Evolutionary conservation across 768 basidiomycete genomes (phyloP).

Genomic region (Aureoboletus auriporus): DNA sequence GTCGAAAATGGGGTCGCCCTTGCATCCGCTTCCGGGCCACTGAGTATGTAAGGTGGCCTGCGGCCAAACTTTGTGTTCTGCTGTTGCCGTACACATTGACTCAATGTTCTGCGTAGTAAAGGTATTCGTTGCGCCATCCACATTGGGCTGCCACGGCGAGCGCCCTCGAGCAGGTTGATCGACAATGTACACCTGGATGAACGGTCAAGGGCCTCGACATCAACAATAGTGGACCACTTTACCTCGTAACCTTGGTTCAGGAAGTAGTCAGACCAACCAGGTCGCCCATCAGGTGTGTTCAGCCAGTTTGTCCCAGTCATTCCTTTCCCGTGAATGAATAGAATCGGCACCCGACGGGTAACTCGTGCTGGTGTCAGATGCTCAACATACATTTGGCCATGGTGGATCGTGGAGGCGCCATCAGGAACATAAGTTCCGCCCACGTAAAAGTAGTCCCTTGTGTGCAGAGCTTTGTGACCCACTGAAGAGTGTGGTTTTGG

Average conservation of each 20-base stretch:
- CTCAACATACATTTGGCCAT: conserved; percentile 52
- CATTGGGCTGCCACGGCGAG: conserved; percentile 38
- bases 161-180: conserved; percentile 46
- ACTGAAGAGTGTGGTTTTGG: not conserved
- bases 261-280: conserved; percentile 58
- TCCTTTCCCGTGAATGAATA: conserved; percentile 48
- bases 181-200: conserved; percentile 38
- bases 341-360: conserved; percentile 38
- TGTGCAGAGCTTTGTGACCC: conserved; percentile 36
- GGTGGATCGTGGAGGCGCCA: conserved; percentile 35
- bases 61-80: conserved; percentile 40
- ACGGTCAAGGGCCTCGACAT: not conserved
- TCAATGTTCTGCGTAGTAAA: conserved; percentile 33
- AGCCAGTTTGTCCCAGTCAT: conserved; percentile 53
- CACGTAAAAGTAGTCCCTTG: conserved; percentile 45
- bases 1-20: conserved; percentile 43
- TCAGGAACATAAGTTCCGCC: conserved; percentile 38
- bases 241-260: conserved; percentile 49
- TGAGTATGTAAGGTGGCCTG: conserved; percentile 44
- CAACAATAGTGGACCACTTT: not conserved
- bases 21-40: conserved; percentile 50
- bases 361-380: conserved; percentile 39
- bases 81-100: conserved; percentile 42
- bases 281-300: conserved; percentile 50
- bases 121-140: conserved; percentile 35